These are phyloP conservation scores for Starmerella etchellsii DNA, from an alignment of 805 yeast genomes.

Conservation along the genomic window DNA sequence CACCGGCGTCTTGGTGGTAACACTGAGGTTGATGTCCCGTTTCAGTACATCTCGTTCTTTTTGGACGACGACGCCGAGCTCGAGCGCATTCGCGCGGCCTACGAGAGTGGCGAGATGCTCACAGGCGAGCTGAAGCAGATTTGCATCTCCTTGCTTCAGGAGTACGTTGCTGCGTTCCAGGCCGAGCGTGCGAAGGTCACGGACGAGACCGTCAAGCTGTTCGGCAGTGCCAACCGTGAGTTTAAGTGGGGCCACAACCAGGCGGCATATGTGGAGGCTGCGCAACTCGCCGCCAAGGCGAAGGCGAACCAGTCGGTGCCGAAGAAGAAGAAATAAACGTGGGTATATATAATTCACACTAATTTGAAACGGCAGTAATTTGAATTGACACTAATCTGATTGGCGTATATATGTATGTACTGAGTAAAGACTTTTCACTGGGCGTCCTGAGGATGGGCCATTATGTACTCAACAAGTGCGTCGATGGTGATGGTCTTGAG, in stretches of 20 bases:
- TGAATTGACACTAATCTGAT: too few relatives aligned
- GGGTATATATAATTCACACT: neutral
- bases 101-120: slow-evolving; percentile 66
- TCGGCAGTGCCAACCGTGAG: slow-evolving; percentile 59
- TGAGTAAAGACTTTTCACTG: too few relatives aligned
- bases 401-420: too few relatives aligned
- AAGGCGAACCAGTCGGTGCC: neutral
- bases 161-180: slow-evolving; percentile 72
- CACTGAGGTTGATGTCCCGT: slow-evolving; percentile 91
- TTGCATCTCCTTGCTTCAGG: slow-evolving; percentile 69
- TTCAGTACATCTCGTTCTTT: slow-evolving; percentile 83
- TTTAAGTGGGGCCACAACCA: slow-evolving; percentile 61
- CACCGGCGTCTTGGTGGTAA: slow-evolving; percentile 86
- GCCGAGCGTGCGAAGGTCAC: slow-evolving; percentile 55
- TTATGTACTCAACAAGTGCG: slow-evolving; percentile 46
- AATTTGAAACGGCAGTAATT: too few relatives aligned
- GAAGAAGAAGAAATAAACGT: slow-evolving; percentile 2
- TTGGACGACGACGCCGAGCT: slow-evolving; percentile 76
- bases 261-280: slow-evolving; percentile 28
- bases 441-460: neutral
- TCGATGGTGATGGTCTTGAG: slow-evolving; percentile 71
- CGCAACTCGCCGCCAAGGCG: neutral
- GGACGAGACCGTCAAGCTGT: slow-evolving; percentile 46
- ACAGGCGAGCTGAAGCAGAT: slow-evolving; percentile 89
- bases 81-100: slow-evolving; percentile 45